Base-by-base conservation (phyloP, 805 yeast genomes). In the Grigorovia humatica region DNA sequence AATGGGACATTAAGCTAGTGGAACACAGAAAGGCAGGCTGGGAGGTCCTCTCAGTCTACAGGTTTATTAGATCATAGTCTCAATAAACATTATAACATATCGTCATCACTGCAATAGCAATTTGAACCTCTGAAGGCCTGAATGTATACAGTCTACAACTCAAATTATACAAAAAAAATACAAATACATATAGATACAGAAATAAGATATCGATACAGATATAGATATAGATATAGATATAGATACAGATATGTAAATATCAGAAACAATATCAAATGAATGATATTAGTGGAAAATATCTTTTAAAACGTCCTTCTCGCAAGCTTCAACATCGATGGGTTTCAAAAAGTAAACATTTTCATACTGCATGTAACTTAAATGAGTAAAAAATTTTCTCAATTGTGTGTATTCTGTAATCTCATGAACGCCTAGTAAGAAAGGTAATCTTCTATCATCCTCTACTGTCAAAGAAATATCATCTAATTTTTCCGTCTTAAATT, bases 11-110 rank as follows among this genome's bases (percentile, higher is more conserved):
- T 1, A 70, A 71, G 1, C 58, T 69, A n/a, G 71, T 88, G 1
- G 76, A 80, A 4, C 74, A 74, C 45, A 74, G 97, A 51, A 87
- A 86, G 60, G 96, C 96, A 1, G 98, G 98, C 0, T 89, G 98
- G 96, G 99, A 93, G 67, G 91, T 85, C 11, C 71, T 93, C 41
- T 79, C 87, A 51, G 83, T 91, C 9, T 80, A 83, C 68, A 74
- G 81, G 38, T 32, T 32, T 32, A 32, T 32, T 32, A 32, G 38
- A 32, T 8, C 9, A 9, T 32, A 3, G 3, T 11, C 15, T 32
- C 11, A 3, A 32, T 4, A 11, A 30, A 8, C 9, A 30, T 30
- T 30, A 32, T 32, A 32, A 23, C 27, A 23, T 23, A n/a, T n/a
- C n/a, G n/a, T n/a, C n/a, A n/a, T n/a, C n/a, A n/a, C n/a, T n/a